Evolutionary conservation across 257 asterid species (phyloP), one percentile per base, ranked within the genome.

Genomic region (Anisodus tanguticus): DNA sequence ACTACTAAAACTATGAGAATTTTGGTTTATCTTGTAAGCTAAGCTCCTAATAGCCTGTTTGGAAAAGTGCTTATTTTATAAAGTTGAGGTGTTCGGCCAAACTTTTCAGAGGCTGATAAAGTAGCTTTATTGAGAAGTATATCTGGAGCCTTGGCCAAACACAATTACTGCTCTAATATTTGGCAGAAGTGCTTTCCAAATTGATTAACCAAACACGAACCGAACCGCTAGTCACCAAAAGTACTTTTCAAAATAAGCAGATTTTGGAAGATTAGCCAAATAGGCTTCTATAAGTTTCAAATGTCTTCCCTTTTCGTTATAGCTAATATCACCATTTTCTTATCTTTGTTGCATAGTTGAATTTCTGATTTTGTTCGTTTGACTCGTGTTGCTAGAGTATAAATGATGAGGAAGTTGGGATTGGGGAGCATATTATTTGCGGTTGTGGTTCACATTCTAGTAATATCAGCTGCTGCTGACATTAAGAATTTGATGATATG

Each of bases 401-500:
- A 59, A 41, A 89, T 53, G 86, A 92, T 89, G 97, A 87, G 85
- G 85, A 86, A 67, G 86, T 63, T 49, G 17, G 60, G 79, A 64
- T 51, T 85, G 26, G 82, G 59, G 11, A 83, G 41, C 71, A 67
- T 79, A n/a, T 80, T 87, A 83, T 77, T 88, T 19, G 90, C 90
- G 83, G 26, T 85, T 86, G 77, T 88, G 80, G 80, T 86, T 16
- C 86, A 80, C 63, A 39, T 89, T 86, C 63, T 90, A 55, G 85
- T 89, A 68, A 31, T 83, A 76, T 84, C 93, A 80, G 91, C 87
- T 49, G 90, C 71, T 80, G 91, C 83, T 86, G 87, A 87, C 62
- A 39, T 84, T 57, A 76, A 90, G 85, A 77, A 84, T 45, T 71
- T 93, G 88, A 88, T 92, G 47, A 87, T 95, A 91, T 95, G 99